These are phyloP conservation scores for Agaricus bisporus DNA, from an alignment of 768 basidiomycete genomes.

Conservation along the genomic window DNA sequence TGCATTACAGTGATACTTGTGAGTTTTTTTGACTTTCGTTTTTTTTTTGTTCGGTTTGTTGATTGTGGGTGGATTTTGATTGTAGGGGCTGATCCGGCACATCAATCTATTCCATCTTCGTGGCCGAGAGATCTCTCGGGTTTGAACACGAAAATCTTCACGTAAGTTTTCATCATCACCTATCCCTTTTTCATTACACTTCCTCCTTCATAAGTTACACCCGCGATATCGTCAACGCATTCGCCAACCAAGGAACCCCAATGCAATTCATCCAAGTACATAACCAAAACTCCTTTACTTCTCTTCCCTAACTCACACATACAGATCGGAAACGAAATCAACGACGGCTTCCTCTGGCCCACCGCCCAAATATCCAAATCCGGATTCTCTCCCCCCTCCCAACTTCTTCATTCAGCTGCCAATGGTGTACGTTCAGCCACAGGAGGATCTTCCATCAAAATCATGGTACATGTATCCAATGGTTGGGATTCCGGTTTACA, in stretches of 20 bases:
- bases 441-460: conserved; percentile 31
- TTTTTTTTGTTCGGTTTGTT: neutral
- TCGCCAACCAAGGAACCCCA: conserved; percentile 47
- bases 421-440: conserved; percentile 47
- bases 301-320: neutral
- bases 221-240: conserved; percentile 41
- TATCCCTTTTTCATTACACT: neutral
- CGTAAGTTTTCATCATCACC: conserved; percentile 22
- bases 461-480: conserved; percentile 56
- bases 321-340: conserved; percentile 62
- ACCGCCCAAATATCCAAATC: conserved; percentile 46
- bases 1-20: conserved; percentile 66
- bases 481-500: conserved; percentile 47
- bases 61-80: neutral
- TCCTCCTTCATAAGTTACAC: conserved; percentile 36
- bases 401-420: conserved; percentile 55
- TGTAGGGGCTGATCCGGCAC: conserved; percentile 59
- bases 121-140: conserved; percentile 48
- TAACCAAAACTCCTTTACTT: neutral
- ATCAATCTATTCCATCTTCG: conserved; percentile 50
- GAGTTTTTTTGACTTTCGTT: conserved; percentile 14
- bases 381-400: conserved; percentile 46
- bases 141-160: conserved; percentile 53
- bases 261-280: conserved; percentile 45
- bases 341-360: conserved; percentile 59